Conservation (phyloP, 345 rosid species). For the Gossypium mustelinum region DNA sequence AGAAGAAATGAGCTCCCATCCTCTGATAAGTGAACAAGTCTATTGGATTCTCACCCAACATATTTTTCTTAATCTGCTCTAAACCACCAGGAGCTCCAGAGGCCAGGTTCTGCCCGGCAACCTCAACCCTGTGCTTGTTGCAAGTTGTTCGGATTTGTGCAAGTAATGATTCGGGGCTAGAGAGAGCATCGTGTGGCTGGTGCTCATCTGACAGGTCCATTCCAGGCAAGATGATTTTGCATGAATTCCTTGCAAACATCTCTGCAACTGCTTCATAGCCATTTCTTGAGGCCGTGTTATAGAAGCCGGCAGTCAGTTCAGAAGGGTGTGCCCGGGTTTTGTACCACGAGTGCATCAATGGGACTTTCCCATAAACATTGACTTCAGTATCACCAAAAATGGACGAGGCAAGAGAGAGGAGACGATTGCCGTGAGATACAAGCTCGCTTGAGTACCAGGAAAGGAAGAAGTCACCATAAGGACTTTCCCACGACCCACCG, state of each 20-base stretch:
- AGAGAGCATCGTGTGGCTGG: conserved; percentile 41
- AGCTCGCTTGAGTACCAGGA: conserved; percentile 81
- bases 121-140: conserved; percentile 51
- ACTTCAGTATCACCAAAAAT: conserved; percentile 38
- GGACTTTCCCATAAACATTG: conserved; percentile 52
- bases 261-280: conserved; percentile 59
- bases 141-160: conserved; percentile 56
- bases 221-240: conserved; percentile 79
- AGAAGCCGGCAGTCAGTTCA: conserved; percentile 80
- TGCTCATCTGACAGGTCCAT: conserved; percentile 73
- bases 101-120: conserved; percentile 69
- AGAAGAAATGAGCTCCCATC: conserved; percentile 96
- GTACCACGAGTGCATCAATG: conserved; percentile 70
- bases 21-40: conserved; percentile 77
- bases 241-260: conserved; percentile 68
- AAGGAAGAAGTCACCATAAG: conserved; percentile 81
- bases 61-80: conserved; percentile 58
- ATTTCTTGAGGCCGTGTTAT: conserved; percentile 51
- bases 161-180: conserved; percentile 65
- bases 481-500: conserved; percentile 82
- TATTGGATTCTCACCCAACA: conserved; percentile 32
- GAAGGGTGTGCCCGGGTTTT: conserved; percentile 61
- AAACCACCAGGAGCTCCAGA: conserved; percentile 45
- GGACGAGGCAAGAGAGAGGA: conserved; percentile 63
- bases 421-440: conserved; percentile 58